A percentile compares a stretch with the other conserved stretches of the same genome.
phyloP scores from a whole-genome alignment of 768 basidiomycete genomes.

The Mycena crocata region DNA sequence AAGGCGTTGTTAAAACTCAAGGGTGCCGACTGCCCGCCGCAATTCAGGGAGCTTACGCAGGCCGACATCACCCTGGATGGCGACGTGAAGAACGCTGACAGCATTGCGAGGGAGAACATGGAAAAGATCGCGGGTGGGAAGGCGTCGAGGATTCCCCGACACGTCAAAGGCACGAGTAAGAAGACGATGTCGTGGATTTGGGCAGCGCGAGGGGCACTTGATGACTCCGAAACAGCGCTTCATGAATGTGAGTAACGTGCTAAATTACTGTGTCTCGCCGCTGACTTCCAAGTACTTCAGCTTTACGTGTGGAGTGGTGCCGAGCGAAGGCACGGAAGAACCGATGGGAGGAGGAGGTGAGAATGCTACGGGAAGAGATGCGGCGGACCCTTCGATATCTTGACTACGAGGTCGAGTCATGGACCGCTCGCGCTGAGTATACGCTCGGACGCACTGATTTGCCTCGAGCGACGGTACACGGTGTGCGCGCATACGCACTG shows the following conservation, averaged over 20 bases:
- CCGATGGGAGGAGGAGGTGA: constrained; percentile 9
- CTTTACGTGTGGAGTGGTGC: background rate
- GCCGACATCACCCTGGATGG: no score
- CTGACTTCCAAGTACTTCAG: background rate
- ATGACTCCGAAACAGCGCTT: background rate
- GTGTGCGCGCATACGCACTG: background rate
- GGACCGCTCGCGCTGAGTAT: background rate
- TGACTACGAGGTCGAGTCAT: background rate
- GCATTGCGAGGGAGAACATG: no score
- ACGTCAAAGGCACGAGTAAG: no score
- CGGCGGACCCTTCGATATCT: background rate
- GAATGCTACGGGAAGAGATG: constrained; percentile 6
- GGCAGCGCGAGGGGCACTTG: no score
- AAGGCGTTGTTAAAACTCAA: no score
- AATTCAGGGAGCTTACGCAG: no score
- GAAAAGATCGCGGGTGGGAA: no score
- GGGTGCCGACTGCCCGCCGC: no score
- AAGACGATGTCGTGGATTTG: no score
- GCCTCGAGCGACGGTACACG: background rate
- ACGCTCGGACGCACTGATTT: background rate
- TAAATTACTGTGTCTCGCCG: background rate
- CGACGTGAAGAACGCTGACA: no score
- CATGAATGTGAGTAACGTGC: background rate
- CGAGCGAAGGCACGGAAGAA: background rate
- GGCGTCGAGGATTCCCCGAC: no score